Conservation (phyloP, 2,329 filamentous ascomycete species). For the Monosporascus sp. region DNA sequence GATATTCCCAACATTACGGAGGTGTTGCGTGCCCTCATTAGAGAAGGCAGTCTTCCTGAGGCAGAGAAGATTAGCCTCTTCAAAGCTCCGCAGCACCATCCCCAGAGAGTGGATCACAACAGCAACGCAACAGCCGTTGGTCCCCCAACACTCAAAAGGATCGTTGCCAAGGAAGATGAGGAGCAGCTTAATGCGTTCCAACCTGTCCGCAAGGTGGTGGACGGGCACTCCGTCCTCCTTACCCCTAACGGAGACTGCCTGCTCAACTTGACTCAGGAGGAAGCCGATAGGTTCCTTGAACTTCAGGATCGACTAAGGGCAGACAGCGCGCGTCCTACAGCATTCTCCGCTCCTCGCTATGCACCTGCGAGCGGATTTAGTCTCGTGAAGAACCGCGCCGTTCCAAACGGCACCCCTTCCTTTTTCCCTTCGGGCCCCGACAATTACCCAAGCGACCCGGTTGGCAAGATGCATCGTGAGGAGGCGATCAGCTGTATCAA, state of each 20-base stretch:
- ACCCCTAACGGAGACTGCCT: constrained; percentile 74
- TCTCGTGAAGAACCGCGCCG: constrained; percentile 59
- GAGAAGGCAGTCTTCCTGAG: constrained; percentile 28
- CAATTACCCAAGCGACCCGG: constrained; percentile 50
- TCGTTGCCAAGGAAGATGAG: constrained; percentile 51
- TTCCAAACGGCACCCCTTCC: constrained; percentile 58
- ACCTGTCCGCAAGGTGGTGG: constrained; percentile 57
- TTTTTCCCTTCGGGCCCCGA: constrained; percentile 51
- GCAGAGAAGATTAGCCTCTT: constrained; percentile 36
- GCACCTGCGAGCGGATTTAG: constrained; percentile 54
- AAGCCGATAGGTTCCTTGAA: constrained; percentile 66
- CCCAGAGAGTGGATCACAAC: constrained; percentile 24
- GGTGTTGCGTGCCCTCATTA: constrained; percentile 34
- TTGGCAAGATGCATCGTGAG: constrained; percentile 61
- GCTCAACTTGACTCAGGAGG: constrained; percentile 62
- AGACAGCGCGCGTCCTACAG: constrained; percentile 46
- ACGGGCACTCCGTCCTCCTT: constrained; percentile 64
- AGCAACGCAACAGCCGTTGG: constrained; percentile 24
- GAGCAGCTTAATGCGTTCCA: constrained; percentile 49
- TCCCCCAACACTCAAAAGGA: constrained; percentile 38
- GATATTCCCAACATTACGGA: constrained; percentile 27
- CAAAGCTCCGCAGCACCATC: constrained; percentile 30
- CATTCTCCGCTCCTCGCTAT: constrained; percentile 53
- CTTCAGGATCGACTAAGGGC: constrained; percentile 57
- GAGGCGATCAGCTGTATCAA: constrained; percentile 66